Evolutionary conservation across 495 filamentous ascomycete genomes (phyloP).

Genomic region (Hyaloscypha bicolor): DNA sequence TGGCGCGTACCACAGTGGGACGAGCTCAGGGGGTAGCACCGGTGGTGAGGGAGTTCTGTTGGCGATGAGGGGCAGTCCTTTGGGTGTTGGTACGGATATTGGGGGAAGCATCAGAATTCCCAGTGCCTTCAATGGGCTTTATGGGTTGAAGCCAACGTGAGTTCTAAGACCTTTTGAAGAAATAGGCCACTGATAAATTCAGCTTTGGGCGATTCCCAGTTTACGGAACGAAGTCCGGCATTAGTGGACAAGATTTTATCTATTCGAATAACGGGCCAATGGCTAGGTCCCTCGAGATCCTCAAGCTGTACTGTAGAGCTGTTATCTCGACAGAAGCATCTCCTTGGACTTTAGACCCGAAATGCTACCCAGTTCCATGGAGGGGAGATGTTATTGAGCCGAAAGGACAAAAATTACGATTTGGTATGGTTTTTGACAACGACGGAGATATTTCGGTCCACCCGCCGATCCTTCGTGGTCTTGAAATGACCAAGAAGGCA

Average conservation of each 20-base stretch:
- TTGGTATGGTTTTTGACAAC: conserved; percentile 53
- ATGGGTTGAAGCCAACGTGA: conserved; percentile 57
- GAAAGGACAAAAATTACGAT: conserved; percentile 41
- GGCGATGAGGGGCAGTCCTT: conserved; percentile 54
- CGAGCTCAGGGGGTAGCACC: conserved; percentile 61
- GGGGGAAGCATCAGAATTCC: conserved; percentile 72
- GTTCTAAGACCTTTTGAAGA: background rate
- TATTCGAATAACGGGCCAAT: conserved; percentile 49
- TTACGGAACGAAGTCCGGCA: conserved; percentile 32
- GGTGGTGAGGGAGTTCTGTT: conserved; percentile 67
- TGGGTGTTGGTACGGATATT: conserved; percentile 70
- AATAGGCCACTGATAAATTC: background rate
- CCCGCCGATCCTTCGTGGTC: conserved; percentile 52
- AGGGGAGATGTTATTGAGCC: conserved; percentile 33
- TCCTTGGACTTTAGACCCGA: conserved; percentile 47
- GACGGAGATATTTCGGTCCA: conserved; percentile 59
- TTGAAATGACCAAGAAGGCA: conserved; percentile 45
- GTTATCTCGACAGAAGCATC: conserved; percentile 35
- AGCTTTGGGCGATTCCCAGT: conserved; percentile 36
- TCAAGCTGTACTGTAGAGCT: conserved; percentile 46
- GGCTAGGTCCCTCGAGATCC: conserved; percentile 41
- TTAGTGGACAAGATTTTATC: conserved; percentile 37
- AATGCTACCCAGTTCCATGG: conserved; percentile 49
- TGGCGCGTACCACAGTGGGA: conserved; percentile 50
- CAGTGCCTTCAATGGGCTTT: conserved; percentile 63